phyloP scores from a whole-genome alignment of 2,329 filamentous ascomycete genomes.

The Onygenales sp. region DNA sequence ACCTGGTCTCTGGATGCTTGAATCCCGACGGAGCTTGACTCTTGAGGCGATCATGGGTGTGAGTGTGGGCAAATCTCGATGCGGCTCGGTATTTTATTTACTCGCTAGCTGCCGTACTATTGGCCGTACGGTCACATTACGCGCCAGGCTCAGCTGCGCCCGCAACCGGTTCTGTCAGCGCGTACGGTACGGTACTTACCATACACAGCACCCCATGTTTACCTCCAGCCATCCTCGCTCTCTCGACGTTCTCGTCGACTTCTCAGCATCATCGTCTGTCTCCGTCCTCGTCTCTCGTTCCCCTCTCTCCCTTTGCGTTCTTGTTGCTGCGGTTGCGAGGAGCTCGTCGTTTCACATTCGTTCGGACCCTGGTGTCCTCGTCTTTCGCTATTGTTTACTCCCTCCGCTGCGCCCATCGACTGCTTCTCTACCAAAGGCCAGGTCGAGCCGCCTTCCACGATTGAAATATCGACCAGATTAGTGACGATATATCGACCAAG shows the following conservation, averaged over 20 bases:
- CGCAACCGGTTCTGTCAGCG: too few relatives aligned
- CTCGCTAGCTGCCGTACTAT: too few relatives aligned
- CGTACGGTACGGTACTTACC: too few relatives aligned
- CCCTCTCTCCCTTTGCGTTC: not conserved
- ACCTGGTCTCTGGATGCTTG: too few relatives aligned
- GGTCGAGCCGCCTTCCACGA: not conserved
- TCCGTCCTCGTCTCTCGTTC: not conserved
- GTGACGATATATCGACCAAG: not conserved
- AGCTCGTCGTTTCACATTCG: not conserved
- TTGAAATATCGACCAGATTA: not conserved
- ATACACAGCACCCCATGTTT: too few relatives aligned
- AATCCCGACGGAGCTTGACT: too few relatives aligned
- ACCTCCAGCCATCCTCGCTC: too few relatives aligned
- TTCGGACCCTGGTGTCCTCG: not conserved
- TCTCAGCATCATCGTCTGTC: not conserved
- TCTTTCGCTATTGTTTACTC: conserved; percentile 1
- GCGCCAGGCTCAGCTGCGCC: too few relatives aligned
- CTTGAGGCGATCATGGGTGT: too few relatives aligned
- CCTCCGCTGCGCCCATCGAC: not conserved
- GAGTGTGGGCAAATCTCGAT: too few relatives aligned
- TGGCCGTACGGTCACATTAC: too few relatives aligned
- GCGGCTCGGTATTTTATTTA: too few relatives aligned
- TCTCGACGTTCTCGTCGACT: not conserved
- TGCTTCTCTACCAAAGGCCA: not conserved
- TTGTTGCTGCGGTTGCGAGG: not conserved